Evolutionary conservation across 192 early-diverging fungal genomes (phyloP), one percentile per base, ranked within the genome.

Genomic region (Backusella tuberculispora): DNA sequence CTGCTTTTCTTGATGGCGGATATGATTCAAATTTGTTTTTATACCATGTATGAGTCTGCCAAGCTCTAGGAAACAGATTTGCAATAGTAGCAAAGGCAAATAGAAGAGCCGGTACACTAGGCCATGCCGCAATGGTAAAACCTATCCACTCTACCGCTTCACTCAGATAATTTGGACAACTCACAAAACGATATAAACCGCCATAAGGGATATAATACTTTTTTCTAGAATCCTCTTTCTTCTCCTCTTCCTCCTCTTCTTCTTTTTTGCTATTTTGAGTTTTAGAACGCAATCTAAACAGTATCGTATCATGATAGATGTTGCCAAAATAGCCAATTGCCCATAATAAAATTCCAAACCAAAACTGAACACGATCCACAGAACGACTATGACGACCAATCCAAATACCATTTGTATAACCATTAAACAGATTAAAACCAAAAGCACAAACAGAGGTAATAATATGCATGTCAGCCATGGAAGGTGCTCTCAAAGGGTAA

Each of bases 121-220:
- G 68, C 44, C 72, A 76, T n/a, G 74, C 47, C 17, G 78, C 78
- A 40, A 84, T 63, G 10, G 77, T 66, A 74, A 73, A 84, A 9
- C 83, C 83, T n/a, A 64, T 71, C 83, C 83, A 84, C 48, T 84
- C 83, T 0, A 84, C 14, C 0, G 42, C 26, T 50, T 84, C 83
- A 38, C 78, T 48, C 43, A 82, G 56, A 60, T 84, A 84, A 67
- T 73, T 79, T 29, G 83, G 83, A 66, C 80, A 82, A 38, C 77
- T 72, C 24, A 84, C 47, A 60, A 75, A 82, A 8, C 50, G 26
- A 56, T 45, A 84, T 8, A 82, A 63, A 1, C 73, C 77, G 9
- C 74, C 83, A 43, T 64, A 19, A 17, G 83, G 83, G 45, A 84
- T 77, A 15, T 38, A 75, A 45, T 84, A 80, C 13, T 56, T 48